phyloP scores from a whole-genome alignment of 129 eudicot species.

The Centella asiatica region DNA sequence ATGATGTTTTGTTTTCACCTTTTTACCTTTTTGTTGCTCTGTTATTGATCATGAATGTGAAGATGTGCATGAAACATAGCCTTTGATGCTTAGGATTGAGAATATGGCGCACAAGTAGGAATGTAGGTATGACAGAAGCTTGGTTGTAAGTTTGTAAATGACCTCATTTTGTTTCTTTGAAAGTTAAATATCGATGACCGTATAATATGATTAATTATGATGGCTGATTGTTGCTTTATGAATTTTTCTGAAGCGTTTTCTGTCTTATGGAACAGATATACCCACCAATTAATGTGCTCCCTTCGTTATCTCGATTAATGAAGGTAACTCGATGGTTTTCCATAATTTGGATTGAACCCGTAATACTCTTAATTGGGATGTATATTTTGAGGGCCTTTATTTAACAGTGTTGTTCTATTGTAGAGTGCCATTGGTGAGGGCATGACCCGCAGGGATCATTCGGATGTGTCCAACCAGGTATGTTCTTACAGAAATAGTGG shows the following conservation, averaged over 20 bases:
- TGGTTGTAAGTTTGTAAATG: background rate
- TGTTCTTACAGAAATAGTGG: background rate
- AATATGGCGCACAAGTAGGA: background rate
- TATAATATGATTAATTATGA: background rate
- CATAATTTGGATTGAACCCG: background rate
- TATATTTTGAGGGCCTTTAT: background rate
- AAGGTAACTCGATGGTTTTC: constrained; percentile 41
- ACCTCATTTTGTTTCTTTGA: background rate
- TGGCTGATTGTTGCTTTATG: background rate
- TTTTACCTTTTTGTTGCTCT: too few relatives aligned
- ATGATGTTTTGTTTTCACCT: too few relatives aligned
- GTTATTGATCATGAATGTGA: too few relatives aligned
- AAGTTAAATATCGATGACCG: constrained; percentile 1
- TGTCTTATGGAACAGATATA: constrained; percentile 58
- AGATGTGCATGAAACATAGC: background rate
- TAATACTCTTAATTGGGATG: background rate
- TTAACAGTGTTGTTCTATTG: constrained; percentile 19
- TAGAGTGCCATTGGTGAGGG: constrained; percentile 99
- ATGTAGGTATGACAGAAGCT: background rate
- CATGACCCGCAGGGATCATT: constrained; percentile 93
- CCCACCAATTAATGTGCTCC: constrained; percentile 97
- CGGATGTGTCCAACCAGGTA: constrained; percentile 98
- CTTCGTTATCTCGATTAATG: constrained; percentile 95
- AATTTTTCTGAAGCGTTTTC: constrained; percentile 16
- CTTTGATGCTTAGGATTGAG: background rate